A percentile compares a stretch with the other conserved stretches of the same genome.
Conservation (phyloP, 345 rosid genomes). For the Atalantia buxifolia region DNA sequence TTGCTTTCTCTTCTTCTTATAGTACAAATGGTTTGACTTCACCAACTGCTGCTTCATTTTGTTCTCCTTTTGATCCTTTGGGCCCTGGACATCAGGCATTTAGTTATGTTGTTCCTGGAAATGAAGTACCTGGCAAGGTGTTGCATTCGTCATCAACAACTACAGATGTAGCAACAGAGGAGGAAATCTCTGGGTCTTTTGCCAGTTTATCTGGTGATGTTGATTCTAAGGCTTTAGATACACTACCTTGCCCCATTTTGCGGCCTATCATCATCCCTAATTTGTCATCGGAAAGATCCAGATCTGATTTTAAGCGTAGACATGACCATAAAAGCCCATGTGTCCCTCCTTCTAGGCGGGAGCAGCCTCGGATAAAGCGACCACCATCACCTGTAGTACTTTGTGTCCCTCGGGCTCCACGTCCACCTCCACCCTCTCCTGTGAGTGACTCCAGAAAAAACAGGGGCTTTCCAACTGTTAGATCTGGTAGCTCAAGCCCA, state of each 20-base stretch:
- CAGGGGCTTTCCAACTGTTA: conserved; percentile 89
- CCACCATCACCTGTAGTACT: conserved; percentile 98
- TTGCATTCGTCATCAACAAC: conserved; percentile 53
- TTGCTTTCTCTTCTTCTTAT: conserved; percentile 91
- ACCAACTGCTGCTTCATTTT: conserved; percentile 85
- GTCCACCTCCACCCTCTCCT: conserved; percentile 94
- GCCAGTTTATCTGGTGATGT: conserved; percentile 53
- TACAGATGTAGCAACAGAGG: conserved; percentile 56
- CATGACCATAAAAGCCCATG: conserved; percentile 77
- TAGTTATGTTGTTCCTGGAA: conserved; percentile 82
- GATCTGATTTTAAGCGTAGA: conserved; percentile 61
- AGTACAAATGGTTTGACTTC: conserved; percentile 91
- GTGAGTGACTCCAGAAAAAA: conserved; percentile 83
- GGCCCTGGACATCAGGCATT: conserved; percentile 78
- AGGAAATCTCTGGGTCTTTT: conserved; percentile 65
- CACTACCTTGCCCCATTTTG: conserved; percentile 77
- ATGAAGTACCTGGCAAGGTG: conserved; percentile 69
- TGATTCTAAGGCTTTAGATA: conserved; percentile 71
- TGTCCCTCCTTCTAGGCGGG: conserved; percentile 70
- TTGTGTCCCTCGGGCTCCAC: conserved; percentile 93
- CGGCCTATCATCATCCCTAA: conserved; percentile 92
- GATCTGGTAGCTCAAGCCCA: conserved; percentile 99
- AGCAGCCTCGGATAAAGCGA: conserved; percentile 82
- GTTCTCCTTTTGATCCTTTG: conserved; percentile 87
- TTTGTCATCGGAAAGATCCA: conserved; percentile 61